Evolutionary conservation across 352 stramenopile species (phyloP).

Genomic region (Pythium coloratum): DNA sequence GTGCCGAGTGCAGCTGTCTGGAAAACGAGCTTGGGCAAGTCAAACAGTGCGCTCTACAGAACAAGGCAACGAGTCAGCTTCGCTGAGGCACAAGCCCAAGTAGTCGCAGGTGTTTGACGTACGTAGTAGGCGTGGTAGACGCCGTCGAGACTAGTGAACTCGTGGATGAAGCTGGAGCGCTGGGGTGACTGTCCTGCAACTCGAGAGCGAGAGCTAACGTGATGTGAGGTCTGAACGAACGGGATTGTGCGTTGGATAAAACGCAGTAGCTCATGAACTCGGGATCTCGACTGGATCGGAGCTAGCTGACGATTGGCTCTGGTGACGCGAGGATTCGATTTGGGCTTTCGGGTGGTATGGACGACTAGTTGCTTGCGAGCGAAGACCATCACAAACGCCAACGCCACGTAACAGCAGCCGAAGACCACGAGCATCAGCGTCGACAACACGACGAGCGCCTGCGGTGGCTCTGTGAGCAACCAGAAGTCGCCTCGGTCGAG

Average conservation of each 20-base stretch:
- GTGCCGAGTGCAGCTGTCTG: constrained; percentile 22
- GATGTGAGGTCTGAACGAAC: too few species aligned
- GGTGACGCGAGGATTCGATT: too few species aligned
- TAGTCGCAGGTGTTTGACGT: background rate
- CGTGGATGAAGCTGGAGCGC: background rate
- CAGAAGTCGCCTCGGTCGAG: constrained; percentile 28
- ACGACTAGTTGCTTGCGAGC: background rate
- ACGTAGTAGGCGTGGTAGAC: constrained; percentile 25
- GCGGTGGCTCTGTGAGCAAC: constrained; percentile 12
- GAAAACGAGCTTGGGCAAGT: constrained; percentile 31
- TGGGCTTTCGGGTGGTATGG: background rate
- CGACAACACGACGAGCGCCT: background rate
- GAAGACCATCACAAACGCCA: background rate
- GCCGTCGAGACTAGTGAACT: constrained; percentile 12
- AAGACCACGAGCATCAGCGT: constrained; percentile 11
- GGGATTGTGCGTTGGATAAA: too few species aligned
- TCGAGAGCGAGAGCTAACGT: background rate
- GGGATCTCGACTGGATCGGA: too few species aligned
- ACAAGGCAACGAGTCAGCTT: background rate
- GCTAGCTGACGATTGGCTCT: too few species aligned
- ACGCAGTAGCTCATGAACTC: too few species aligned
- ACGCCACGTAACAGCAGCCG: constrained; percentile 12
- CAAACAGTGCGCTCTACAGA: constrained; percentile 20
- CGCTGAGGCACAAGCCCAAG: too few species aligned
- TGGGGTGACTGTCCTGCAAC: background rate